Conservation (phyloP, 345 rosid species). For the Passiflora organensis region DNA sequence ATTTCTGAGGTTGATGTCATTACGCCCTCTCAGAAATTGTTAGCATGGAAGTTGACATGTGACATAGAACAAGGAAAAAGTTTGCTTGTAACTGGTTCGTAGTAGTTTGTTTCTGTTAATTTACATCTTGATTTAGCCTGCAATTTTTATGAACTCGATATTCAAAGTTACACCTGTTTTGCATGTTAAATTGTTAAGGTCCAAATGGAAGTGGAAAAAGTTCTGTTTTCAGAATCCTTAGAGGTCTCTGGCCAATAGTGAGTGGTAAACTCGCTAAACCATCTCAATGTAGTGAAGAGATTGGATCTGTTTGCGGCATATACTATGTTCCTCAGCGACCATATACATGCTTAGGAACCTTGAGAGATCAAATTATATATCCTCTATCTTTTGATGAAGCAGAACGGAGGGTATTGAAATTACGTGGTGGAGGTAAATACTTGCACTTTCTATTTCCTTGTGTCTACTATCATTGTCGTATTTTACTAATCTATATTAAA, state of each 20-base stretch:
- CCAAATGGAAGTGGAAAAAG: constrained; percentile 98
- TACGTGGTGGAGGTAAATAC: constrained; percentile 49
- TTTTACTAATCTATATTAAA: too few species aligned
- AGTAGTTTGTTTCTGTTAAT: not conserved
- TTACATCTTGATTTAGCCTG: not conserved
- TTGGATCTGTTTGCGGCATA: constrained; percentile 58
- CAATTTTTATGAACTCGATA: constrained; percentile 8
- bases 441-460: not conserved
- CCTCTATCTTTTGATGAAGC: constrained; percentile 92
- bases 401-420: constrained; percentile 39
- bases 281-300: constrained; percentile 43
- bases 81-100: constrained; percentile 92
- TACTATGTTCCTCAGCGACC: constrained; percentile 94
- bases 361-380: constrained; percentile 98
- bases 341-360: constrained; percentile 92
- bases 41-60: constrained; percentile 83
- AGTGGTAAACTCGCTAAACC: constrained; percentile 77
- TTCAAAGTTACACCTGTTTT: constrained; percentile 25
- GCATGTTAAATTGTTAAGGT: constrained; percentile 42
- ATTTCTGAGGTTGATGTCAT: constrained; percentile 74
- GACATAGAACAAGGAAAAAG: constrained; percentile 70
- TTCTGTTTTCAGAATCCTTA: constrained; percentile 88
- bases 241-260: constrained; percentile 94
- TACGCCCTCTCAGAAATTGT: constrained; percentile 81
- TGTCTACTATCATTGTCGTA: too few species aligned